Conservation (phyloP, 75 land plant species). For the Picea sitchensis region DNA sequence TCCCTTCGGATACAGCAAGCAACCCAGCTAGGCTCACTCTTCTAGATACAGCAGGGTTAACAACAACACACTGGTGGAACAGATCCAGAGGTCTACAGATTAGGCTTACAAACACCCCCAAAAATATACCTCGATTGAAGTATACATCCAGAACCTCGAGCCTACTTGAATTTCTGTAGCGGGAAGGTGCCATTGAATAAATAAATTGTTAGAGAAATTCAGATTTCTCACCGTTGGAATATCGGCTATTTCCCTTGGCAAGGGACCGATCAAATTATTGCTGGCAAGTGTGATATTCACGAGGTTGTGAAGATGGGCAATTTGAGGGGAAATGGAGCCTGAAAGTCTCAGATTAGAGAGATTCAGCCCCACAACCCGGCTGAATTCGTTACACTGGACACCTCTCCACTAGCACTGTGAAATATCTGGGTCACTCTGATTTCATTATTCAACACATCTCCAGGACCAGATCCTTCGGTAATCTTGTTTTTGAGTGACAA, state of each 20-base stretch:
- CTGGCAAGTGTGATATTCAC: constrained; percentile 37
- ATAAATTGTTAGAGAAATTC: too few species aligned
- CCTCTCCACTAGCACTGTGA: constrained; percentile 42
- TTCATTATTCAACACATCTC: constrained; percentile 17
- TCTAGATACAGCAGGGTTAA: too few species aligned
- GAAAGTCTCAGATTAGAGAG: constrained; percentile 54
- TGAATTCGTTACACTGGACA: constrained; percentile 17
- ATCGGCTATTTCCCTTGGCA: constrained; percentile 33
- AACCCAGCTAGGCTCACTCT: too few species aligned
- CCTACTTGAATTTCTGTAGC: too few species aligned
- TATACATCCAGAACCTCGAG: too few species aligned
- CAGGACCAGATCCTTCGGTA: not conserved
- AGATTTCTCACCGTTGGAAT: too few species aligned
- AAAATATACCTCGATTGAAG: too few species aligned
- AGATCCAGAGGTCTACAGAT: too few species aligned
- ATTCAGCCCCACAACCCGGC: constrained; percentile 23
- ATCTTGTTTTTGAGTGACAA: constrained; percentile 16
- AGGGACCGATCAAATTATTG: constrained; percentile 41
- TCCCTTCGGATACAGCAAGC: too few species aligned
- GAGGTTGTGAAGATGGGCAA: constrained; percentile 34
- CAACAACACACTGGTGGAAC: too few species aligned
- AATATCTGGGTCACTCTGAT: not conserved
- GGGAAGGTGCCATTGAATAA: too few species aligned
- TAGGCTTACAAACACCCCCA: too few species aligned
- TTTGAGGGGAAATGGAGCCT: constrained; percentile 37